phyloP scores from a whole-genome alignment of 768 basidiomycete genomes.

The Kwoniella dendrophila region DNA sequence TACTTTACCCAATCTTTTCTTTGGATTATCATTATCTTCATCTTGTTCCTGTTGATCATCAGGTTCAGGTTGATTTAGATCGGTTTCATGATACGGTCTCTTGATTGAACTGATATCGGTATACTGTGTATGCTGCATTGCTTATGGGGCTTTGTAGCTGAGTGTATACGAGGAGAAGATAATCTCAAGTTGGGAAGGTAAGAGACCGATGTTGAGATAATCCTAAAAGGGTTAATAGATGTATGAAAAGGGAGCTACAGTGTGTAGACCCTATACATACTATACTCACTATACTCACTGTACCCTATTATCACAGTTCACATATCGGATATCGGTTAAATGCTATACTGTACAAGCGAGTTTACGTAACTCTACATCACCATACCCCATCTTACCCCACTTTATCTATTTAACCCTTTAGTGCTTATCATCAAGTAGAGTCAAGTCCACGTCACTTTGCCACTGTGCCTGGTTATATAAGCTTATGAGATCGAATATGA shows the following conservation, averaged over 20 bases:
- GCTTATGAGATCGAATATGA: neutral
- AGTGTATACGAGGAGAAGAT: no score
- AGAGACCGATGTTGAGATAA: constrained; percentile 10
- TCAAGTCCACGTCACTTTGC: neutral
- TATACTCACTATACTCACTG: no score
- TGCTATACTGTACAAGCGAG: neutral
- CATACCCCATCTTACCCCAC: no score
- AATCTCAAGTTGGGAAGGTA: neutral
- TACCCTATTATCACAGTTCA: no score
- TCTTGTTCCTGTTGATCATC: neutral
- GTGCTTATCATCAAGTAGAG: neutral
- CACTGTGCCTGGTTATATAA: neutral
- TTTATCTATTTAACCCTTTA: no score
- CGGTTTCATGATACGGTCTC: neutral
- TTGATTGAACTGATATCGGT: neutral
- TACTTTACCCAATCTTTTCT: constrained; percentile 21
- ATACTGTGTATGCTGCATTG: constrained; percentile 8
- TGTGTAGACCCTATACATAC: no score
- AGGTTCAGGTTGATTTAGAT: neutral
- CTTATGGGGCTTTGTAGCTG: neutral
- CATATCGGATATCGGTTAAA: neutral
- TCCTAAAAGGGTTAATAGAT: neutral
- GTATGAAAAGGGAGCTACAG: neutral
- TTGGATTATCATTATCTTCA: constrained; percentile 6
- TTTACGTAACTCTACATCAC: neutral